Evolutionary conservation across 106 monocot genomes (phyloP).

Genomic region (Dendrobium huoshanense): DNA sequence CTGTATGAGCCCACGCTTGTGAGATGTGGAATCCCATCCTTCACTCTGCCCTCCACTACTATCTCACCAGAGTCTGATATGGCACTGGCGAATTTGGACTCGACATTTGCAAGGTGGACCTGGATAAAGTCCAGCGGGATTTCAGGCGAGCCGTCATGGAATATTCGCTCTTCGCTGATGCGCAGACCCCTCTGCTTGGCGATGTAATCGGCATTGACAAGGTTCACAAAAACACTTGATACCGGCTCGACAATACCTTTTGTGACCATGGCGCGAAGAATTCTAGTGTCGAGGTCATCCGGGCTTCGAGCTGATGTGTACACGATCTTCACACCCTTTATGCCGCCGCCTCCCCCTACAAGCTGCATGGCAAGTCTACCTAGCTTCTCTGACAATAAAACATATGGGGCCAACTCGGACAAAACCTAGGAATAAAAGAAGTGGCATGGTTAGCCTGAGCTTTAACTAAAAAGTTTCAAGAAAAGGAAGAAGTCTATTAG

Average conservation of each 20-base stretch:
- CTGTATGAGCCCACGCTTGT: conserved; percentile 57
- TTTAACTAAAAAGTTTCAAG: neutral
- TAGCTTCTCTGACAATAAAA: conserved; percentile 67
- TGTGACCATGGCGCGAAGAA: conserved; percentile 76
- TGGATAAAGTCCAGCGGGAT: conserved; percentile 68
- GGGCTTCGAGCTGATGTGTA: conserved; percentile 67
- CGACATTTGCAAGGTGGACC: conserved; percentile 52
- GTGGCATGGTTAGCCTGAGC: neutral
- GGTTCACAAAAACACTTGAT: conserved; percentile 59
- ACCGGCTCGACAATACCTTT: conserved; percentile 86
- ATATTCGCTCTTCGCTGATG: conserved; percentile 62
- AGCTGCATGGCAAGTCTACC: conserved; percentile 77
- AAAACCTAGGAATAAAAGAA: conserved; percentile 38
- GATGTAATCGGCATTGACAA: conserved; percentile 79
- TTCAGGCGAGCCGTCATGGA: conserved; percentile 40
- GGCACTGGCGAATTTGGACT: conserved; percentile 73
- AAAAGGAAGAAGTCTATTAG: neutral
- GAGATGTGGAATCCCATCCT: conserved; percentile 62
- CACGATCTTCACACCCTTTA: conserved; percentile 61
- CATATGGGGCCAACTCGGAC: conserved; percentile 74
- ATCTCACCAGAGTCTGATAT: conserved; percentile 58
- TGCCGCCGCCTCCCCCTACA: conserved; percentile 62
- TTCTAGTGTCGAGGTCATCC: conserved; percentile 77
- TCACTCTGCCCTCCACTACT: conserved; percentile 67
- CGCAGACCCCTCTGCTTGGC: conserved; percentile 77